Conservation (phyloP, 345 rosid species). For the Brassica rapa region DNA sequence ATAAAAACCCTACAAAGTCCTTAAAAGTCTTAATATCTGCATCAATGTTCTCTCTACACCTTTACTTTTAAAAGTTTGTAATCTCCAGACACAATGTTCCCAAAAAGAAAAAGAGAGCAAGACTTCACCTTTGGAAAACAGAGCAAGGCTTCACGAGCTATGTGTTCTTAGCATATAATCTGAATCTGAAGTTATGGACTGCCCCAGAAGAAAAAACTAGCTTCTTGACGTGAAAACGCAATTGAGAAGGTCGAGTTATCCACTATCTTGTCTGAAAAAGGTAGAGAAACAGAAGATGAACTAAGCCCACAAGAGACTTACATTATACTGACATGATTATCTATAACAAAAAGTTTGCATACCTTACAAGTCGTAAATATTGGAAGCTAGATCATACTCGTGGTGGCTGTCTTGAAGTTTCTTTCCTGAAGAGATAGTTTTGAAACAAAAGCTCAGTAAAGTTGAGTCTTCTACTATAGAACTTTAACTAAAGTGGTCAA, state of each 20-base stretch:
- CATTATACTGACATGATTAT: not conserved
- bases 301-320: not conserved
- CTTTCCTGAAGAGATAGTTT: slow-evolving; percentile 55
- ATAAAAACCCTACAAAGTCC: slow-evolving; percentile 33
- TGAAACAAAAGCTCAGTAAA: slow-evolving; percentile 30
- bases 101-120: slow-evolving; percentile 16
- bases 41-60: slow-evolving; percentile 14
- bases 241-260: slow-evolving; percentile 3
- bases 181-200: slow-evolving; percentile 15
- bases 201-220: slow-evolving; percentile 7
- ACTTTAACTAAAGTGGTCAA: slow-evolving; percentile 50
- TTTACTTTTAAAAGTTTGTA: slow-evolving; percentile 15
- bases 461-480: slow-evolving; percentile 16
- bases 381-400: slow-evolving; percentile 45
- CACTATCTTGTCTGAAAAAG: slow-evolving; percentile 1
- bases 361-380: slow-evolving; percentile 13
- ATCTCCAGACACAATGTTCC: slow-evolving; percentile 17
- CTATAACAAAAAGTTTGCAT: not conserved
- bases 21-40: slow-evolving; percentile 21
- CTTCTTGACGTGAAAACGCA: slow-evolving; percentile 27
- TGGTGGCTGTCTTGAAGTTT: slow-evolving; percentile 65
- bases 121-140: slow-evolving; percentile 25
- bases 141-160: slow-evolving; percentile 29
- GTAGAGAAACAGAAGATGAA: not conserved
- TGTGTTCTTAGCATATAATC: slow-evolving; percentile 18